Conservation (phyloP, 176 grass and related monocot genomes). For the Poa annua region DNA sequence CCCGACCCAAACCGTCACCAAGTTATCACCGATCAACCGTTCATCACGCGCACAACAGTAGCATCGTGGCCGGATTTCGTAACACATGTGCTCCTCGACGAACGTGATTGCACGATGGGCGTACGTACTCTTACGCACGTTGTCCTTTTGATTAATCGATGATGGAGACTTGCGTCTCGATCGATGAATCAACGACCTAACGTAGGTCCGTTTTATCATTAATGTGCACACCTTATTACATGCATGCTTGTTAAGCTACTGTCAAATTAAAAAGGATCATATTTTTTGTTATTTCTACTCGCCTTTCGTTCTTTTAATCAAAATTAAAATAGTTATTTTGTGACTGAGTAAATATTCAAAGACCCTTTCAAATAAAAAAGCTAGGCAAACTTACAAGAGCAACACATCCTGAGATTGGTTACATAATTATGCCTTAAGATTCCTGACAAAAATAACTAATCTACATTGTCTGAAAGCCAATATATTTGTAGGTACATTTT, state of each 20-base stretch:
- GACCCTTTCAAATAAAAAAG: not conserved
- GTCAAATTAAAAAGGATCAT: not conserved
- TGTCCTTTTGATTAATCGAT: not conserved
- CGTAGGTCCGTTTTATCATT: not conserved
- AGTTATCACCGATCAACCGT: not conserved
- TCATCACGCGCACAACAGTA: not conserved
- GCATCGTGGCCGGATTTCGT: not conserved
- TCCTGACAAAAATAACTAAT: too few species aligned
- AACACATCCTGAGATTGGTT: not conserved
- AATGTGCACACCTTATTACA: constrained; percentile 4
- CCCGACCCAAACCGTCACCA: not conserved
- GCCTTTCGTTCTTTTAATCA: too few species aligned
- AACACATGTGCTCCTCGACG: not conserved
- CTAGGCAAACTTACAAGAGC: not conserved
- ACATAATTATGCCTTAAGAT: too few species aligned
- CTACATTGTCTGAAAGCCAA: too few species aligned
- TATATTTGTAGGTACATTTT: too few species aligned
- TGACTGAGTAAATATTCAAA: too few species aligned
- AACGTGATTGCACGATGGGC: constrained; percentile 18
- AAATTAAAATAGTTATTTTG: too few species aligned
- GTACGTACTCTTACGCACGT: not conserved
- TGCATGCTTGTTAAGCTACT: not conserved
- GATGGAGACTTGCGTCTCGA: not conserved
- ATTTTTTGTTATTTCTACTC: too few species aligned
- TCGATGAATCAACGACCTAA: too few species aligned